Evolutionary conservation across 352 stramenopile genomes (phyloP), one percentile per base, ranked within the genome.

Genomic region (Pythium chondricola): DNA sequence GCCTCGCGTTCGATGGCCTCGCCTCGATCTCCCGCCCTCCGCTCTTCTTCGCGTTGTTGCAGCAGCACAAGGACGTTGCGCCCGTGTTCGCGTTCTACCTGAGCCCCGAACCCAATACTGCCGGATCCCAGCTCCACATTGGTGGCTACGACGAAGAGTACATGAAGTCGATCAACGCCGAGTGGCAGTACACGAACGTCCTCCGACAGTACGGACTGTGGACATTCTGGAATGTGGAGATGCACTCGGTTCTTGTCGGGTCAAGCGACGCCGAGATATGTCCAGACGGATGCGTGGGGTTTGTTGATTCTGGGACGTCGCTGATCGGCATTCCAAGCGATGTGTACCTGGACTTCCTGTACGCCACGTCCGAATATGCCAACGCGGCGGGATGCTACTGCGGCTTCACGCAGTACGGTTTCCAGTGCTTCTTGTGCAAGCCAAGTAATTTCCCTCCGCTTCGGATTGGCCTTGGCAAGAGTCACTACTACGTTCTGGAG

Each of bases 271-370:
- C 48, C 6, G 82, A 83, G 31, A 61, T 67, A 2, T 84, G 74
- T 24, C 16, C 52, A 0, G 54, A 74, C 21, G 83, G 75, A 16
- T 87, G 75, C 43, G 85, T 93, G 25, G 94, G 82, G 21, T 98
- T 99, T 68, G 83, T 98, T 33, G 96, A 99, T 84, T 97, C 89
- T n/a, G 96, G 96, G 33, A 98, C 96, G 35, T 98, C 91, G 51
- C 80, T 99, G 9, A 83, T 99, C 41, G 92, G 88, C 10, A 95
- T 97, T 35, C 96, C 96, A 6, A 85, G 75, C 18, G 74, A 74
- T 22, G 48, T 83, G 37, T 92, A 92, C 53, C 51, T 85, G 16
- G 76, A 84, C 13, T 83, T 89, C 31, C 37, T 92, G 13, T 85
- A 88, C 40, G 67, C 75, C 44, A 73, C 88, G 31, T 64, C 79